Evolutionary conservation across 345 rosid genomes (phyloP), one percentile per base, ranked within the genome.

Genomic region (Passiflora organensis): DNA sequence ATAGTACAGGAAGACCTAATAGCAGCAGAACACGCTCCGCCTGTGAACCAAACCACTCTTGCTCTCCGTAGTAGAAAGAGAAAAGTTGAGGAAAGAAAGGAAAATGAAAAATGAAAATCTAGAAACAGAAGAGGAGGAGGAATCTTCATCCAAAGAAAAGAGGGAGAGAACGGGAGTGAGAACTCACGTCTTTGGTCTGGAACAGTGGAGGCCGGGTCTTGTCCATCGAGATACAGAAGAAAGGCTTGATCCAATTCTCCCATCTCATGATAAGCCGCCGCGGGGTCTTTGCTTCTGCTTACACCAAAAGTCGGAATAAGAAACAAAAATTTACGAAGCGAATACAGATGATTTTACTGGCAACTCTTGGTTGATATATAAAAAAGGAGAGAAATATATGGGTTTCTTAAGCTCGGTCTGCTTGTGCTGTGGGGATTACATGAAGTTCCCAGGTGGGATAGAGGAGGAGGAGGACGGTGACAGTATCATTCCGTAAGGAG

Each of bases 161-260:
- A 62, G 43, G 34, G 48, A 45, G 39, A 16, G 23, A n/a, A 34
- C 25, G 39, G 14, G 15, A 21, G 62, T 22, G 23, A 38, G 43
- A 42, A 55, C 83, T 76, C 67, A 88, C 98, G 87, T 61, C 82
- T 81, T 74, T 82, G 89, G 23, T 86, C 84, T 69, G 81, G 85
- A 76, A 67, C 48, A 62, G 72, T 56, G 41, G 91, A 55, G 38
- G n/a, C n/a, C n/a, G 70, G 68, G 49, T 87, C 89, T 61, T 91
- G 88, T 65, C 91, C 99, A 64, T 89, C 95, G 34, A 94, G 83
- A 80, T 94, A 89, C 42, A 87, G 88, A 56, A 94, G 83, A 62
- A 89, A 88, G 28, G 97, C 86, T 80, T 83, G 95, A 81, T 94
- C 99, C 62, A 94, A 72, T 65, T 94, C 99, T 53, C 88, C 97